Conservation (phyloP, 345 rosid genomes). For the Hirschfeldia incana region DNA sequence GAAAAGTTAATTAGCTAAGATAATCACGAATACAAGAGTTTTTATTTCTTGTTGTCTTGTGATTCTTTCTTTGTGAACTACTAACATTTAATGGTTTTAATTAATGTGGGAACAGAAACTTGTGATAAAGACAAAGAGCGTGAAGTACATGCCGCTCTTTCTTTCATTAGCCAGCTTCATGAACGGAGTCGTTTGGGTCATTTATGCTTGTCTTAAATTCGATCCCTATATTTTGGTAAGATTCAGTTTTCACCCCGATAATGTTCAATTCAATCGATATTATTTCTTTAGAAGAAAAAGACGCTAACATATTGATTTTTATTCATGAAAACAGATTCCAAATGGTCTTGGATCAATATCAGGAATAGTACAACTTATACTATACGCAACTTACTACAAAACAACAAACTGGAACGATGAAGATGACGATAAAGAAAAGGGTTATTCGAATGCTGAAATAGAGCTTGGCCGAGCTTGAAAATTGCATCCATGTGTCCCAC, state of each 20-base stretch:
- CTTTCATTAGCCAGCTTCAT: constrained; percentile 54
- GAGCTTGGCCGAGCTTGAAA: constrained; percentile 39
- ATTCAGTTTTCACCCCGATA: not conserved
- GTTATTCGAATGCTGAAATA: constrained; percentile 19
- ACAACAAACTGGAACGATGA: constrained; percentile 49
- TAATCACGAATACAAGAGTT: constrained; percentile 1
- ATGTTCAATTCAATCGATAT: not conserved
- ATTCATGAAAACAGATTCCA: constrained; percentile 41
- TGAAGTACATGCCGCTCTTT: constrained; percentile 80
- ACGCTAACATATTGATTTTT: not conserved
- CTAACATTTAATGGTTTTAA: not conserved
- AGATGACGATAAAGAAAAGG: constrained; percentile 38
- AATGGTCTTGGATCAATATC: constrained; percentile 54
- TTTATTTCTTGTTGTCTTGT: constrained; percentile 15
- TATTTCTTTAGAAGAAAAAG: not conserved
- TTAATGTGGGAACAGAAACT: constrained; percentile 43
- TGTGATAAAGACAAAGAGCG: constrained; percentile 78
- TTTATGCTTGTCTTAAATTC: constrained; percentile 56
- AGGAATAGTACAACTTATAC: constrained; percentile 52
- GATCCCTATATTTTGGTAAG: constrained; percentile 61
- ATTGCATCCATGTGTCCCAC: not conserved
- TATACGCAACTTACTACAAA: constrained; percentile 45
- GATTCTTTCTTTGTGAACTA: not conserved
- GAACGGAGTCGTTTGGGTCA: constrained; percentile 61
- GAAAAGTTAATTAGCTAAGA: not conserved